phyloP scores from a whole-genome alignment of 2,329 filamentous ascomycete genomes.

The Malbranchea zuffiana region DNA sequence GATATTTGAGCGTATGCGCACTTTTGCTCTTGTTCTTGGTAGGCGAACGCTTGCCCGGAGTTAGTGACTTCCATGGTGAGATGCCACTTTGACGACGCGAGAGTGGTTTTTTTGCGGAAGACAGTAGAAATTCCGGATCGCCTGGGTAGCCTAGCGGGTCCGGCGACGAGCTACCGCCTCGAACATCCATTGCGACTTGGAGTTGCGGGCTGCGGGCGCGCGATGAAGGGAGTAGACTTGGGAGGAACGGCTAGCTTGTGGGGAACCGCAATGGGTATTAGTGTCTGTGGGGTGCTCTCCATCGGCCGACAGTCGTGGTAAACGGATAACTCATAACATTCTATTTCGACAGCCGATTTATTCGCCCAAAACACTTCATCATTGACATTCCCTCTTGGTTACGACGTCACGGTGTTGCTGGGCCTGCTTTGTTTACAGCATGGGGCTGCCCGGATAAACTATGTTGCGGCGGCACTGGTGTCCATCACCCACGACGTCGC shows the following conservation, averaged over 20 bases:
- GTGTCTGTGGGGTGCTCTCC: constrained; percentile 2
- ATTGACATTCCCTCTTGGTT: too few species aligned
- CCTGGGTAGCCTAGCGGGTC: constrained; percentile 35
- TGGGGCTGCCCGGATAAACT: too few species aligned
- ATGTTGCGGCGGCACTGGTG: too few species aligned
- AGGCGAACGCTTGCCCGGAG: constrained; percentile 17
- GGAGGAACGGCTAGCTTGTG: constrained; percentile 1
- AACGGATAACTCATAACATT: too few species aligned
- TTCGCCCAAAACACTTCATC: too few species aligned
- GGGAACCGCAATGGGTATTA: constrained; percentile 2
- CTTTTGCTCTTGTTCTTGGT: constrained; percentile 16
- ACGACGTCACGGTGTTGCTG: too few species aligned
- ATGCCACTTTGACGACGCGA: constrained; percentile 30
- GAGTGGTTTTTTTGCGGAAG: constrained; percentile 32
- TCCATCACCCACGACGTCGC: too few species aligned
- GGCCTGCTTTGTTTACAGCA: too few species aligned
- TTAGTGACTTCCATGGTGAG: constrained; percentile 28
- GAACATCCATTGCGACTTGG: constrained; percentile 22
- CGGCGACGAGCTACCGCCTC: constrained; percentile 32
- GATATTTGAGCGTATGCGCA: constrained; percentile 32
- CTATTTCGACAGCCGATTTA: too few species aligned
- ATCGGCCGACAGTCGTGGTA: too few species aligned
- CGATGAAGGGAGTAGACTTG: background rate
- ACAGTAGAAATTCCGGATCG: constrained; percentile 33
- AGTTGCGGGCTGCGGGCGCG: background rate